Evolutionary conservation across 202 grass and related monocot species (phyloP).

Genomic region (Carex arenaria): DNA sequence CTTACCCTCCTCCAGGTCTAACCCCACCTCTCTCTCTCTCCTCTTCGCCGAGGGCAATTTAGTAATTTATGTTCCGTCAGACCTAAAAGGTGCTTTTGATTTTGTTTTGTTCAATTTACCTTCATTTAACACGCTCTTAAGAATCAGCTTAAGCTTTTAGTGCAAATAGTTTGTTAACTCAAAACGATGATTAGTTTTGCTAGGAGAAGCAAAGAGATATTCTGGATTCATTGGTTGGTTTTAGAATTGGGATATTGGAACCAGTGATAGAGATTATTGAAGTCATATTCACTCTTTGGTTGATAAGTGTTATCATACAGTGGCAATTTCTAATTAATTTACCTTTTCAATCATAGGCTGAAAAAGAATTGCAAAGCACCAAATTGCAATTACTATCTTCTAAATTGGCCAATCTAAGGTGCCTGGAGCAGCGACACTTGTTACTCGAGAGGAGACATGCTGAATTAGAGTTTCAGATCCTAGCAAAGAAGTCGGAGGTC

Average conservation of each 20-base stretch:
- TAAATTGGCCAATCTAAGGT: conserved; percentile 37
- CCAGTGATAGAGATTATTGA: background rate
- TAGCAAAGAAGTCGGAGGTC: conserved; percentile 49
- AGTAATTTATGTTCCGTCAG: background rate
- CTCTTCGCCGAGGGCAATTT: background rate
- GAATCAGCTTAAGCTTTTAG: background rate
- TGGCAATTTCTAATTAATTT: background rate
- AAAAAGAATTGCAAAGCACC: conserved; percentile 62
- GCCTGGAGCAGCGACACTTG: conserved; percentile 50
- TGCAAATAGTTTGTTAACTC: background rate
- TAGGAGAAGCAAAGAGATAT: background rate
- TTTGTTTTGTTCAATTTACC: background rate
- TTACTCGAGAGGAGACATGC: conserved; percentile 53
- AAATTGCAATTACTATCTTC: conserved; percentile 50
- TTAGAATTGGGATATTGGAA: background rate
- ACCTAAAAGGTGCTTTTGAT: background rate
- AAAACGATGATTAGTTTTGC: background rate
- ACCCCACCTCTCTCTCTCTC: background rate
- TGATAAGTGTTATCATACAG: background rate
- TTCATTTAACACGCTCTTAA: background rate
- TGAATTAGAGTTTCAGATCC: conserved; percentile 56
- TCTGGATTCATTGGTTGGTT: background rate
- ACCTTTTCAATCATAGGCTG: background rate
- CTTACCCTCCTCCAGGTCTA: conserved; percentile 56
- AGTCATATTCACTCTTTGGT: background rate